Evolutionary conservation across 2,329 filamentous ascomycete genomes (phyloP).

Genomic region (Ceratocystiopsis minuta): DNA sequence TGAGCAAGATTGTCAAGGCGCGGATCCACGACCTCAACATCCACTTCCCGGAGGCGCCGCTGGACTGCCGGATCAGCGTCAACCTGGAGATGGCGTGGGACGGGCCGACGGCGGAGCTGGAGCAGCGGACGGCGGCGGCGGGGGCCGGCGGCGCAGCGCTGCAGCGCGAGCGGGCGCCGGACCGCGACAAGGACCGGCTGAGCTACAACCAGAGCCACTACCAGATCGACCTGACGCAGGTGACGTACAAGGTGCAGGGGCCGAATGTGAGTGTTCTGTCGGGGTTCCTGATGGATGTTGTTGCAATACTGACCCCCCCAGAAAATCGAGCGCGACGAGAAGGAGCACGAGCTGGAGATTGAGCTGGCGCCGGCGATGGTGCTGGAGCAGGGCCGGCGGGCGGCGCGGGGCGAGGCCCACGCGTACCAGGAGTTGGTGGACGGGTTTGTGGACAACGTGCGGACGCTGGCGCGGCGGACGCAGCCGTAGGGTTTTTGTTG

Average conservation of each 20-base stretch:
- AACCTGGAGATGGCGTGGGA: conserved; percentile 86
- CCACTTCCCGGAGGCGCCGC: conserved; percentile 54
- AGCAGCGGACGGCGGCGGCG: conserved; percentile 19
- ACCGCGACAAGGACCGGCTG: conserved; percentile 74
- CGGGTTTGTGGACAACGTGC: conserved; percentile 57
- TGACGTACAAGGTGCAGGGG: conserved; percentile 31
- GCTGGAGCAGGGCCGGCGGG: conserved; percentile 44
- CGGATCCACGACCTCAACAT: conserved; percentile 81
- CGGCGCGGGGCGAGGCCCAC: conserved; percentile 32
- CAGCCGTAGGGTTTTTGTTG: neutral
- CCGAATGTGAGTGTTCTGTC: conserved; percentile 5
- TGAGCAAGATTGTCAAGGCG: conserved; percentile 79
- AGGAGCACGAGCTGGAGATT: conserved; percentile 68
- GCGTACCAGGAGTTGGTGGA: conserved; percentile 51
- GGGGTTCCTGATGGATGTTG: neutral
- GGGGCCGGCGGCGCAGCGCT: conserved; percentile 4
- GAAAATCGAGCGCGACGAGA: conserved; percentile 27
- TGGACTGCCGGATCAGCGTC: conserved; percentile 87
- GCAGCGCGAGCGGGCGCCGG: conserved; percentile 24
- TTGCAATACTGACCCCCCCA: conserved; percentile 12
- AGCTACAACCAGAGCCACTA: conserved; percentile 80
- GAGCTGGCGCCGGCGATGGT: conserved; percentile 50
- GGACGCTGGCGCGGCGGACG: conserved; percentile 25
- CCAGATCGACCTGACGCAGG: conserved; percentile 85
- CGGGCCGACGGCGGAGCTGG: conserved; percentile 42